These are phyloP conservation scores for Pythium guiyangense DNA, from an alignment of 352 stramenopile genomes.

Conservation along the genomic window DNA sequence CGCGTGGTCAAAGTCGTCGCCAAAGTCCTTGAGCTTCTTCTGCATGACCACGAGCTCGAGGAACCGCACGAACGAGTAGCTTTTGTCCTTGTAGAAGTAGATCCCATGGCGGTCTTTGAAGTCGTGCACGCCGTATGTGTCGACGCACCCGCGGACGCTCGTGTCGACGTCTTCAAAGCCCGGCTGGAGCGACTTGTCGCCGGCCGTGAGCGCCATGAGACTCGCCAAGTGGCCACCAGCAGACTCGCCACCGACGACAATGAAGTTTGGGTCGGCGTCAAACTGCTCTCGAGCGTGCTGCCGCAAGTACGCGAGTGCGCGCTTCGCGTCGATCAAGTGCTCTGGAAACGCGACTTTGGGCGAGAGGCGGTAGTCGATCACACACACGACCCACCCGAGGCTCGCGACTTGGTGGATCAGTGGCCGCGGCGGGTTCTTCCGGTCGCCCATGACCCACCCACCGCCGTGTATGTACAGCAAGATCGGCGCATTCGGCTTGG, in stretches of 20 bases:
- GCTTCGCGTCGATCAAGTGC: constrained; percentile 63
- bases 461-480: constrained; percentile 69
- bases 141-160: constrained; percentile 61
- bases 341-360: constrained; percentile 53
- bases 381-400: constrained; percentile 58
- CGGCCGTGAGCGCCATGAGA: constrained; percentile 56
- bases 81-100: constrained; percentile 54
- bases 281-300: constrained; percentile 27
- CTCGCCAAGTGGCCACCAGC: constrained; percentile 66
- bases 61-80: constrained; percentile 52
- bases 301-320: constrained; percentile 51
- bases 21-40: constrained; percentile 38
- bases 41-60: constrained; percentile 73
- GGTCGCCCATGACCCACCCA: constrained; percentile 59
- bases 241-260: constrained; percentile 58
- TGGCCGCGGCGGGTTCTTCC: constrained; percentile 35
- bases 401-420: constrained; percentile 52
- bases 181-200: constrained; percentile 61
- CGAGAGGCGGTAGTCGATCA: constrained; percentile 68
- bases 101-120: constrained; percentile 64
- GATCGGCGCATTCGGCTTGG: constrained; percentile 43
- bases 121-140: constrained; percentile 75
- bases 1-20: constrained; percentile 50
- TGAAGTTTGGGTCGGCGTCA: constrained; percentile 42
- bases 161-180: constrained; percentile 78